phyloP scores from a whole-genome alignment of 2,329 filamentous ascomycete species.

The Cryphonectria carpinicola region DNA sequence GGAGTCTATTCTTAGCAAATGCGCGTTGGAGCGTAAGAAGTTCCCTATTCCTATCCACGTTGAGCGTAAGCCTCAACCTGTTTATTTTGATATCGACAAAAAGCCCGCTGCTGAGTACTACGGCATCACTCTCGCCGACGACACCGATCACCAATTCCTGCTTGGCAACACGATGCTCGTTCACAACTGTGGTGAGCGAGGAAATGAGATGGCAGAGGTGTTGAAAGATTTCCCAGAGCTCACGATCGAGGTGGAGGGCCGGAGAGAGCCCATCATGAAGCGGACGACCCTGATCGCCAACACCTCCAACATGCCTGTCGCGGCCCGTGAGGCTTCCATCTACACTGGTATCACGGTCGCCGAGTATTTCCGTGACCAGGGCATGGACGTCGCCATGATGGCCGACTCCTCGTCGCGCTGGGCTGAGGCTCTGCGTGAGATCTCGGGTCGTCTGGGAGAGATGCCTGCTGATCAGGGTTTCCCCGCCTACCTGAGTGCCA shows the following conservation, averaged over 20 bases:
- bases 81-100: too few species aligned
- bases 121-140: too few species aligned
- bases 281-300: conserved; percentile 98
- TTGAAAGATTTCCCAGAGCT: conserved; percentile 99
- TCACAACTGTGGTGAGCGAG: conserved; percentile 67
- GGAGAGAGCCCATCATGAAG: conserved; percentile 99
- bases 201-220: conserved; percentile 99
- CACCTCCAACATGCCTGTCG: conserved; percentile 99
- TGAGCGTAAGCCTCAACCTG: too few species aligned
- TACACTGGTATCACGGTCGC: conserved; percentile 95
- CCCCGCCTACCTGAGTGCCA: conserved; percentile 94
- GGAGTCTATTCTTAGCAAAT: too few species aligned
- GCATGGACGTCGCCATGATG: conserved; percentile 99
- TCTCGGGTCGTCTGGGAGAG: conserved; percentile 97
- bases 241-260: conserved; percentile 89
- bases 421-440: conserved; percentile 97
- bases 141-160: conserved; percentile 1
- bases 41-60: too few species aligned
- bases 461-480: conserved; percentile 99
- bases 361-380: conserved; percentile 97
- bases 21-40: too few species aligned
- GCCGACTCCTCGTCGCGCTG: conserved; percentile 97
- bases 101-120: too few species aligned
- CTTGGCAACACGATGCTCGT: too few species aligned
- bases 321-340: conserved; percentile 96